These are phyloP conservation scores for Penicillium waksmanii DNA, from an alignment of 495 filamentous ascomycete species.

Conservation along the genomic window DNA sequence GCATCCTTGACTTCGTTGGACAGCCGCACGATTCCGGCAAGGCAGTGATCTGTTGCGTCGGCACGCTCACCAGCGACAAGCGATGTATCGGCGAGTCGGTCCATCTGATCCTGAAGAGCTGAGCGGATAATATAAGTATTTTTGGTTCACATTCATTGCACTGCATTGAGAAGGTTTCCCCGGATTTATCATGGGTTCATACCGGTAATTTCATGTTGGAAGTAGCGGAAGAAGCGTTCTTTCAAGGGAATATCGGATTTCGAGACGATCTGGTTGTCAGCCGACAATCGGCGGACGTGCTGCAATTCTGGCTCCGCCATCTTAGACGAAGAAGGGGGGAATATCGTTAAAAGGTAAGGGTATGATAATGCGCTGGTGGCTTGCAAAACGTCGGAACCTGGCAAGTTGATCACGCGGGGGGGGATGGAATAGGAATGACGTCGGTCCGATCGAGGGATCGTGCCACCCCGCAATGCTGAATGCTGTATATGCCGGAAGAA, in stretches of 20 bases:
- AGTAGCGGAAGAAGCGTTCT: constrained; percentile 78
- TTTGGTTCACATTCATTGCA: background rate
- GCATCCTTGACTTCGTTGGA: constrained; percentile 72
- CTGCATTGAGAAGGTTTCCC: too few species aligned
- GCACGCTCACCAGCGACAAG: constrained; percentile 60
- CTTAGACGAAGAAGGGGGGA: constrained; percentile 2
- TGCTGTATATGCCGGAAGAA: constrained; percentile 2
- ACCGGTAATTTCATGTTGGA: constrained; percentile 74
- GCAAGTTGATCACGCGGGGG: constrained; percentile 12
- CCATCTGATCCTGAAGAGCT: constrained; percentile 68
- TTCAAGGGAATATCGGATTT: constrained; percentile 58
- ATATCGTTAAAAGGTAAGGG: background rate
- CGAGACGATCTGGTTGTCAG: constrained; percentile 45
- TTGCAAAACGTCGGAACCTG: constrained; percentile 4
- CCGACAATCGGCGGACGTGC: constrained; percentile 40
- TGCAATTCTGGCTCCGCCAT: constrained; percentile 41
- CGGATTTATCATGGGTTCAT: constrained; percentile 16
- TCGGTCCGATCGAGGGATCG: constrained; percentile 27
- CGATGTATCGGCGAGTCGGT: constrained; percentile 53
- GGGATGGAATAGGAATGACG: constrained; percentile 31
- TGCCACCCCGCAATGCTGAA: constrained; percentile 26
- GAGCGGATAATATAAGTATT: constrained; percentile 18
- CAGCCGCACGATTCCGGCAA: constrained; percentile 66
- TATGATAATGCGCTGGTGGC: constrained; percentile 2
- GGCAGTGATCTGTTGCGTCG: constrained; percentile 68